These are phyloP conservation scores for Alternaria conjuncta DNA, from an alignment of 2,329 filamentous ascomycete species.

Conservation along the genomic window DNA sequence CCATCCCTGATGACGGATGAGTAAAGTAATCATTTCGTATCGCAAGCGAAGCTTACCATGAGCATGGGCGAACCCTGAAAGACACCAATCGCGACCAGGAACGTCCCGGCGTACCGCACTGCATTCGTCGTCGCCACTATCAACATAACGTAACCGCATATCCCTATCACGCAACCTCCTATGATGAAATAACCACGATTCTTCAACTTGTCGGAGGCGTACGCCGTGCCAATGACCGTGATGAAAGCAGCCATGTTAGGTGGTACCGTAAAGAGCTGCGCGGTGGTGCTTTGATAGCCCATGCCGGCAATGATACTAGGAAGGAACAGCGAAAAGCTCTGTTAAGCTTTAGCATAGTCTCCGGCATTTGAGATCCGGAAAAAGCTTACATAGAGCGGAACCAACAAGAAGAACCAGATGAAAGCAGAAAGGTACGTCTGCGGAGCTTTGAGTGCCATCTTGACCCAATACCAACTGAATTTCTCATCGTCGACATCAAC, in stretches of 20 bases:
- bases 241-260: constrained; percentile 53
- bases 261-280: constrained; percentile 49
- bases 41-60: constrained; percentile 32
- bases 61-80: constrained; percentile 47
- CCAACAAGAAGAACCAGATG: constrained; percentile 49
- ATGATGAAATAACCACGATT: constrained; percentile 57
- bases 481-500: constrained; percentile 47
- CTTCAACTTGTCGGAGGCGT: constrained; percentile 52
- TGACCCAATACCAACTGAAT: constrained; percentile 53
- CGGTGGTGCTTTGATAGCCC: constrained; percentile 48
- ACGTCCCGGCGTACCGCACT: constrained; percentile 50
- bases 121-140: constrained; percentile 48
- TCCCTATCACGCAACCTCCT: constrained; percentile 55
- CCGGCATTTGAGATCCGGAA: neutral
- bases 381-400: constrained; percentile 50
- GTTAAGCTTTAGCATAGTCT: constrained; percentile 3
- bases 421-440: constrained; percentile 50
- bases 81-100: constrained; percentile 52
- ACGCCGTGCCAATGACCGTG: constrained; percentile 48
- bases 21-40: neutral
- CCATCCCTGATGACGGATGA: constrained; percentile 42
- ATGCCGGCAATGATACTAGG: constrained; percentile 49
- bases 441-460: constrained; percentile 36
- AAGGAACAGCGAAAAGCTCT: constrained; percentile 49
- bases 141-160: constrained; percentile 62